Evolutionary conservation across 306 rosid genomes (phyloP).

Genomic region (Rosa chinensis): DNA sequence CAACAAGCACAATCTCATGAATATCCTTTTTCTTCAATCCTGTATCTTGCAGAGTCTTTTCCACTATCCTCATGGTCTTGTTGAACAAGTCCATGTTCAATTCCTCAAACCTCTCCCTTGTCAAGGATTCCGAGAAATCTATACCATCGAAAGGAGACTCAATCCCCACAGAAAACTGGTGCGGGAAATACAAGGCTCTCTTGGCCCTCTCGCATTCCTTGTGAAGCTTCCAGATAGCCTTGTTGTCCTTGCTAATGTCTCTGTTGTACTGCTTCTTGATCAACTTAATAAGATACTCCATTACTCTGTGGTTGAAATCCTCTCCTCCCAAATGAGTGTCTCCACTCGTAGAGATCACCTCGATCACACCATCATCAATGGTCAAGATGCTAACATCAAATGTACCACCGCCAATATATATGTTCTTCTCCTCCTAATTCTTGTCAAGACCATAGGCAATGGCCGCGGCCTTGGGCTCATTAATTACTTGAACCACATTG

Average conservation of each 20-base stretch:
- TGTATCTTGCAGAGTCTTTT: slow-evolving; percentile 46
- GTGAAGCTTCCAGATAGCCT: slow-evolving; percentile 51
- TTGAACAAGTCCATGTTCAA: slow-evolving; percentile 53
- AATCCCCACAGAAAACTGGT: slow-evolving; percentile 49
- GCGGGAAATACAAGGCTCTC: slow-evolving; percentile 52
- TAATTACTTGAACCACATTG: slow-evolving; percentile 46
- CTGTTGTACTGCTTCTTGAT: slow-evolving; percentile 47
- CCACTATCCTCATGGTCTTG: slow-evolving; percentile 53
- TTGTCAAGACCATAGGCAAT: slow-evolving; percentile 51
- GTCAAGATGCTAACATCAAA: slow-evolving; percentile 62
- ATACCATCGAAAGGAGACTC: slow-evolving; percentile 49
- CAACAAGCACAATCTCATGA: slow-evolving; percentile 47
- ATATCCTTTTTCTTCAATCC: slow-evolving; percentile 44
- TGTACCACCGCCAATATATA: slow-evolving; percentile 62
- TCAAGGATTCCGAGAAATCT: slow-evolving; percentile 51
- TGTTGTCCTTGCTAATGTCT: slow-evolving; percentile 45
- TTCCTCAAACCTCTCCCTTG: slow-evolving; percentile 54
- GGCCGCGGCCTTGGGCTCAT: slow-evolving; percentile 51
- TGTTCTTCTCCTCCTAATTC: slow-evolving; percentile 42
- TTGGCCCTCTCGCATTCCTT: slow-evolving; percentile 58
- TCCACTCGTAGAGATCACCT: slow-evolving; percentile 51
- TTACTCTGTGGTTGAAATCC: slow-evolving; percentile 58
- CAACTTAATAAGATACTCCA: slow-evolving; percentile 52
- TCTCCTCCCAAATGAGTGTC: slow-evolving; percentile 65
- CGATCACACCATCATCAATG: slow-evolving; percentile 55